Conservation (phyloP, 306 rosid genomes). For the Vigna hirtella region DNA sequence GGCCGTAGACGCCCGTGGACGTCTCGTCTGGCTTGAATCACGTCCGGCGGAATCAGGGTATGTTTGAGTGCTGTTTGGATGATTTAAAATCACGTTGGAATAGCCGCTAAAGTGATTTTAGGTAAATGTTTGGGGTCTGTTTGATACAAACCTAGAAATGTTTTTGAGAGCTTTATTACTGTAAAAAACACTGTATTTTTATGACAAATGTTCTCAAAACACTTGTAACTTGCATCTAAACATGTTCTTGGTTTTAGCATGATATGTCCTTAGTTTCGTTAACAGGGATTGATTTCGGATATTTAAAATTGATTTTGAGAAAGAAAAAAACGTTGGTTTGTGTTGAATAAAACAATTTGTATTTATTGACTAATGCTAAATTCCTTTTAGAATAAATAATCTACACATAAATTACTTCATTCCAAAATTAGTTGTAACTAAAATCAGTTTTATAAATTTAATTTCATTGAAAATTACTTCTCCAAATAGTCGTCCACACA, state of each 20-base stretch:
- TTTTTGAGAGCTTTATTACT: no score
- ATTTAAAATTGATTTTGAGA: not conserved
- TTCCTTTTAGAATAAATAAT: not conserved
- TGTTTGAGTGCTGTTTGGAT: not conserved
- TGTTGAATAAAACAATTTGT: not conserved
- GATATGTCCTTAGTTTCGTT: no score
- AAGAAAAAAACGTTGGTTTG: not conserved
- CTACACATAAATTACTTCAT: not conserved
- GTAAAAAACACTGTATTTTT: no score
- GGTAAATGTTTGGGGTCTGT: not conserved
- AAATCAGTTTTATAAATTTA: not conserved
- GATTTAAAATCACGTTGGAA: not conserved
- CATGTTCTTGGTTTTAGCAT: not conserved
- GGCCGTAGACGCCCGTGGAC: constrained; percentile 70
- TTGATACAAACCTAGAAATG: no score
- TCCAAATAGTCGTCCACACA: not conserved
- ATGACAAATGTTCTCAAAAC: no score
- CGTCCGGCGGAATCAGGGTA: constrained; percentile 92
- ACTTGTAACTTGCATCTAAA: no score
- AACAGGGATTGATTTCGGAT: no score
- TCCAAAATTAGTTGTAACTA: not conserved
- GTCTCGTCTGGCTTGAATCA: constrained; percentile 87
- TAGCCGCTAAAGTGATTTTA: not conserved
- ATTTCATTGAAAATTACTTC: not conserved
- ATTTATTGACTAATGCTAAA: not conserved